Percentiles rank a stretch among this genome's conserved stretches.
These are phyloP conservation scores for Silene vulgaris DNA, from an alignment of 179 eudicot genomes.

Conservation along the genomic window DNA sequence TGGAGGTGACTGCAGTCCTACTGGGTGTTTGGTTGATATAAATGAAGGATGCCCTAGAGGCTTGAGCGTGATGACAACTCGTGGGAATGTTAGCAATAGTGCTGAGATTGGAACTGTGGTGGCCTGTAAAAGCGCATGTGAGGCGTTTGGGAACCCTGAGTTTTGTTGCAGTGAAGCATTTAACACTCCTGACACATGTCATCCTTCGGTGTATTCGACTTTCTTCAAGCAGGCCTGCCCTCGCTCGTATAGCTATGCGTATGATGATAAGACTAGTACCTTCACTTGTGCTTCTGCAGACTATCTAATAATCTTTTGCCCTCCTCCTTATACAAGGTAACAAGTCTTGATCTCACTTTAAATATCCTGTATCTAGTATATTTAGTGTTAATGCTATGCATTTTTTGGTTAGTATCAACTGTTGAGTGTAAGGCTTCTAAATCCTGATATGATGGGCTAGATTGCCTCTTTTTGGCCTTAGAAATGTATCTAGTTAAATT, in stretches of 20 bases:
- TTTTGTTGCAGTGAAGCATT: slow-evolving; percentile 74
- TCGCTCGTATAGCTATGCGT: slow-evolving; percentile 83
- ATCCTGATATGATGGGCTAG: background rate
- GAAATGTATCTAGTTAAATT: background rate
- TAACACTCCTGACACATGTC: slow-evolving; percentile 75
- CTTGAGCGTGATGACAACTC: slow-evolving; percentile 42
- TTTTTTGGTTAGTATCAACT: background rate
- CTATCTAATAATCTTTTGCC: slow-evolving; percentile 73
- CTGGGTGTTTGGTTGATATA: slow-evolving; percentile 73
- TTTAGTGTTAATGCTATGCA: too few species aligned
- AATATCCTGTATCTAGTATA: background rate
- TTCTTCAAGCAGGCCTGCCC: slow-evolving; percentile 79
- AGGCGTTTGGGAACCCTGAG: slow-evolving; percentile 80
- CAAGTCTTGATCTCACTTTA: background rate
- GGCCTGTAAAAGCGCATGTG: slow-evolving; percentile 95
- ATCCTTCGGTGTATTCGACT: slow-evolving; percentile 58
- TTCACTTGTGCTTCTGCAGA: slow-evolving; percentile 76
- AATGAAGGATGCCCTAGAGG: slow-evolving; percentile 63
- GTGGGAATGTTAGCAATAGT: slow-evolving; percentile 34
- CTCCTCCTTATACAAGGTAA: slow-evolving; percentile 82
- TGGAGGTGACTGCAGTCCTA: slow-evolving; percentile 68
- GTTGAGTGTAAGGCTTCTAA: background rate
- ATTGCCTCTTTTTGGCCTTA: background rate
- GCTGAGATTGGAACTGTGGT: slow-evolving; percentile 31
- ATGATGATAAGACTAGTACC: slow-evolving; percentile 91